Percentiles rank a stretch among this genome's conserved stretches.
phyloP scores from a whole-genome alignment of 768 basidiomycete genomes.

The Coprinopsis sp. region DNA sequence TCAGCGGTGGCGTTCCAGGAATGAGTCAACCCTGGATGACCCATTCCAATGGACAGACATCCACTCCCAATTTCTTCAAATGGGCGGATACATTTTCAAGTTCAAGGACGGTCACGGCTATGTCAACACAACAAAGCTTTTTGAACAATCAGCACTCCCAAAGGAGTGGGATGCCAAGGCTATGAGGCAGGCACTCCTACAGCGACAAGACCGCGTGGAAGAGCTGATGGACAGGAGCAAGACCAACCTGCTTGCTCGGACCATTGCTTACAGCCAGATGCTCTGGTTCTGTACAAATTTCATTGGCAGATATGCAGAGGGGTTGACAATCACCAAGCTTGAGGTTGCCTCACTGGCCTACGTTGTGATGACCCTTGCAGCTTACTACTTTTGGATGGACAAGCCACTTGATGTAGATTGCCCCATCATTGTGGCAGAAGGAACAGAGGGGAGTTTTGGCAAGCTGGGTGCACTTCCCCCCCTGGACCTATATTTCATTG shows the following conservation, averaged over 20 bases:
- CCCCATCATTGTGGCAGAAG: neutral
- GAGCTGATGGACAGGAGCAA: constrained; percentile 16
- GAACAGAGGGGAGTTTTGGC: neutral
- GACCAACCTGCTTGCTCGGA: constrained; percentile 10
- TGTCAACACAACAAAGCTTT: neutral
- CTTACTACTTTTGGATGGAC: constrained; percentile 14
- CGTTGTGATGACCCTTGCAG: constrained; percentile 9
- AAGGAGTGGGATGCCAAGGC: too few relatives aligned
- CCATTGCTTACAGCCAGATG: constrained; percentile 1
- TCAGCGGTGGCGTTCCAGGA: too few relatives aligned
- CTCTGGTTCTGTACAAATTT: constrained; percentile 11
- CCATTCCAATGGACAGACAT: constrained; percentile 15
- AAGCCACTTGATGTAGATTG: constrained; percentile 13
- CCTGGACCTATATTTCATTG: too few relatives aligned
- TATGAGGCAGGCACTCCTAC: neutral
- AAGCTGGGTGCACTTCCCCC: neutral
- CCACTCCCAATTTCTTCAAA: constrained; percentile 23
- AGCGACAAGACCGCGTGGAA: constrained; percentile 7
- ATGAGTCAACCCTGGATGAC: too few relatives aligned
- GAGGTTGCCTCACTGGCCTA: constrained; percentile 15
- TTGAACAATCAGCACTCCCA: neutral
- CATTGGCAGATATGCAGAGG: constrained; percentile 2
- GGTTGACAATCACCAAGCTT: constrained; percentile 14
- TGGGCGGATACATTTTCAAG: constrained; percentile 24
- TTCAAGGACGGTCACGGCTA: neutral